A percentile compares a stretch with the other conserved stretches of the same genome.
phyloP scores from a whole-genome alignment of 352 stramenopile species.

The Phytophthora hibernalis region DNA sequence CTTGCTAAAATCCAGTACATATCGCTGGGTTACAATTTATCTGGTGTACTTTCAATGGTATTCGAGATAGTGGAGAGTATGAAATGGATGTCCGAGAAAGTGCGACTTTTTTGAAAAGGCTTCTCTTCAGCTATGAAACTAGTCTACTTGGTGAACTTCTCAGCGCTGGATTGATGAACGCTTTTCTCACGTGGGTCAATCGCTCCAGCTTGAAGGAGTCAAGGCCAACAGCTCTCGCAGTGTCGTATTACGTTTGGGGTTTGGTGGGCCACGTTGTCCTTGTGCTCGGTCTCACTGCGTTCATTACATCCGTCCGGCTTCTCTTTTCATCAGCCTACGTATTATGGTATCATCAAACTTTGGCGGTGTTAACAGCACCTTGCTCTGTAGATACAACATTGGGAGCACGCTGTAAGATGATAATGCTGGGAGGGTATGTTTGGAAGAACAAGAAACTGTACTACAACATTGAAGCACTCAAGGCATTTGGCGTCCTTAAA shows the following conservation, averaged over 20 bases:
- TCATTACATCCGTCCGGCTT: conserved; percentile 7
- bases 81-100: not conserved
- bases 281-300: conserved; percentile 2
- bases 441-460: conserved; percentile 15
- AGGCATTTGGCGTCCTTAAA: conserved; percentile 20
- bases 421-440: conserved; percentile 14
- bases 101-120: conserved; percentile 3
- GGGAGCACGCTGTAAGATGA: conserved; percentile 13
- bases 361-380: conserved; percentile 3
- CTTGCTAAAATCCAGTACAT: conserved; percentile 27
- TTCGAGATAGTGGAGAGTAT: conserved; percentile 32
- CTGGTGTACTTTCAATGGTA: conserved; percentile 21
- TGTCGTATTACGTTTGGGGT: conserved; percentile 33
- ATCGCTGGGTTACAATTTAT: conserved; percentile 32
- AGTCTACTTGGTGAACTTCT: conserved; percentile 16
- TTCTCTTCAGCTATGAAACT: conserved; percentile 26
- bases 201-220: conserved; percentile 12
- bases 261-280: conserved; percentile 21
- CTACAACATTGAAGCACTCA: conserved; percentile 21
- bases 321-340: conserved; percentile 1
- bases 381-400: conserved; percentile 20
- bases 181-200: conserved; percentile 19
- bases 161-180: conserved; percentile 3
- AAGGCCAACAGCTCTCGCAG: conserved; percentile 4
- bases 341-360: conserved; percentile 1